Percentiles rank a stretch among this genome's conserved stretches.
These are phyloP conservation scores for Aspergillus sp. DNA, from an alignment of 2,329 filamentous ascomycete species.

Conservation along the genomic window DNA sequence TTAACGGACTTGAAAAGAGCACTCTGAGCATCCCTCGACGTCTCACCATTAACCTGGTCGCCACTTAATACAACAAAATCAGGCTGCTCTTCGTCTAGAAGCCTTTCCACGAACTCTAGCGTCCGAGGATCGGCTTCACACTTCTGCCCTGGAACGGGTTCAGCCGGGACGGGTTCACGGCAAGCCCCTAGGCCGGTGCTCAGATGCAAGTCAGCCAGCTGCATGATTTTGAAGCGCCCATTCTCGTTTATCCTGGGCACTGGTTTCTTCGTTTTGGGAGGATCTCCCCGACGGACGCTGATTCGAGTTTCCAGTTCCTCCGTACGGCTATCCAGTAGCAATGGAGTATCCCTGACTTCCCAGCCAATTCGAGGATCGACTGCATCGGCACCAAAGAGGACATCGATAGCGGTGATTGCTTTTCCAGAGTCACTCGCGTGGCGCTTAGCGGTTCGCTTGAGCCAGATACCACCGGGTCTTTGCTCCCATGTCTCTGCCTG, in stretches of 20 bases:
- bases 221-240: slow-evolving; percentile 96
- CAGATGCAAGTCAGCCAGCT: slow-evolving; percentile 90
- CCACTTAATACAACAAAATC: slow-evolving; percentile 90
- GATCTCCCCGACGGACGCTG: slow-evolving; percentile 73
- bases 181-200: slow-evolving; percentile 86
- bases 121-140: slow-evolving; percentile 93
- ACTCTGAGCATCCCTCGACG: slow-evolving; percentile 85
- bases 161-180: slow-evolving; percentile 78
- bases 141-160: slow-evolving; percentile 65
- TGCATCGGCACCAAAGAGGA: slow-evolving; percentile 87
- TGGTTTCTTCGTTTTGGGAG: slow-evolving; percentile 66
- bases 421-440: slow-evolving; percentile 73
- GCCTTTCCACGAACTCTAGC: slow-evolving; percentile 78
- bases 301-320: slow-evolving; percentile 70
- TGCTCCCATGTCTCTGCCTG: slow-evolving; percentile 73
- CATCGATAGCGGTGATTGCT: slow-evolving; percentile 77
- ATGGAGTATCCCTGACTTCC: slow-evolving; percentile 71
- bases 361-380: slow-evolving; percentile 86
- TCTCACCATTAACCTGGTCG: slow-evolving; percentile 94
- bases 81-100: slow-evolving; percentile 90
- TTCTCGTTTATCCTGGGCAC: slow-evolving; percentile 78
- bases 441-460: slow-evolving; percentile 71
- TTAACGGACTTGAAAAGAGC: slow-evolving; percentile 92
- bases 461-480: slow-evolving; percentile 75
- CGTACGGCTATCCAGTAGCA: slow-evolving; percentile 66